Evolutionary conservation across 225 moss, liverwort and hornwort genomes (phyloP).

Genomic region (Neckera pumila): DNA sequence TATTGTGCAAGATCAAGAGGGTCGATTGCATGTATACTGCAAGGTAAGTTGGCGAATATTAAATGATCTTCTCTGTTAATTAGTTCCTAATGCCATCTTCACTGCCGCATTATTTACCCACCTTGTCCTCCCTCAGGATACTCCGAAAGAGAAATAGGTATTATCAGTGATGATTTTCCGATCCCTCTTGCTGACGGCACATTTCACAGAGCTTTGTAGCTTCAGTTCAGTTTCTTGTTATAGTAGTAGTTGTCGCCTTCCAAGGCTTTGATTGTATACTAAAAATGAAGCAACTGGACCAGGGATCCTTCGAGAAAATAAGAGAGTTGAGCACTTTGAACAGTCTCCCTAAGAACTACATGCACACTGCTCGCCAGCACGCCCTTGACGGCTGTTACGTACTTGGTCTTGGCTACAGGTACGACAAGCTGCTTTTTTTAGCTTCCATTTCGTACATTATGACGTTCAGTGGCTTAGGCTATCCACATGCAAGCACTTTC

Average conservation of each 20-base stretch:
- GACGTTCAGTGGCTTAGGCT: neutral
- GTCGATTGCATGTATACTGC: constrained; percentile 52
- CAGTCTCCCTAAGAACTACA: constrained; percentile 47
- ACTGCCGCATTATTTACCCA: neutral
- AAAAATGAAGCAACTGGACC: neutral
- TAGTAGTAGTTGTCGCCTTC: neutral
- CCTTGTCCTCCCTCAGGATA: neutral
- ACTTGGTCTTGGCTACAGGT: constrained; percentile 70
- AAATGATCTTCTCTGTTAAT: neutral
- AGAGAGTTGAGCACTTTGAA: constrained; percentile 36
- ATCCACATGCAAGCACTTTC: neutral
- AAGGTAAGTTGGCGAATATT: constrained; percentile 31
- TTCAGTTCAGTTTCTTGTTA: neutral
- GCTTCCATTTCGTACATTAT: neutral
- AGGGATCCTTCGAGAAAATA: constrained; percentile 85
- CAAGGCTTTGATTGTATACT: neutral
- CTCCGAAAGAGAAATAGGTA: neutral
- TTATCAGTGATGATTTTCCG: neutral
- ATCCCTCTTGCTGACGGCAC: neutral
- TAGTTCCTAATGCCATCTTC: neutral
- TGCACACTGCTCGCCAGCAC: constrained; percentile 47
- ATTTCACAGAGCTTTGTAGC: neutral
- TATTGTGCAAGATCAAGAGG: constrained; percentile 44
- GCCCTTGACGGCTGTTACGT: constrained; percentile 87
- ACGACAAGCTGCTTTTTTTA: neutral